Conservation (phyloP, 495 filamentous ascomycete genomes). For the Penicillium tannophilum region DNA sequence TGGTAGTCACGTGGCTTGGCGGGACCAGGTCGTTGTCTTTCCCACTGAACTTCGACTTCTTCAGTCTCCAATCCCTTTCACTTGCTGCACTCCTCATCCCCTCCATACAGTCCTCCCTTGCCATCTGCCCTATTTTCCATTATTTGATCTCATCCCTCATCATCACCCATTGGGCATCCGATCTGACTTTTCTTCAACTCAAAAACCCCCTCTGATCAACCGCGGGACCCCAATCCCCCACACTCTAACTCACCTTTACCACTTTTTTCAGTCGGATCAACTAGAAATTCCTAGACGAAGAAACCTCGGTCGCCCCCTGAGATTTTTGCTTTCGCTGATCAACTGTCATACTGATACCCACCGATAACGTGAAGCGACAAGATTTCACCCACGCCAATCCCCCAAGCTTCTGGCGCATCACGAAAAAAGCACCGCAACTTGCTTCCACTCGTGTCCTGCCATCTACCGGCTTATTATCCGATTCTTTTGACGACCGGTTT, state of each 20-base stretch:
- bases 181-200: constrained; percentile 8
- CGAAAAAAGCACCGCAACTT: neutral
- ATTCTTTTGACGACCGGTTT: neutral
- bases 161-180: constrained; percentile 12
- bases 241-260: neutral
- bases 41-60: constrained; percentile 15
- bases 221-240: constrained; percentile 3
- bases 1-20: constrained; percentile 7
- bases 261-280: neutral
- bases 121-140: constrained; percentile 10
- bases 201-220: constrained; percentile 12
- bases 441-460: neutral
- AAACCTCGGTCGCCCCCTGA: neutral
- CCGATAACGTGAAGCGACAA: constrained; percentile 1
- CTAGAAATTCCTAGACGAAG: neutral
- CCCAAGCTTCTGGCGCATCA: neutral
- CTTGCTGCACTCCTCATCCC: constrained; percentile 3
- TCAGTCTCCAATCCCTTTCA: constrained; percentile 8
- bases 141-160: constrained; percentile 7
- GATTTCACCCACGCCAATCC: constrained; percentile 1
- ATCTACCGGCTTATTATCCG: neutral
- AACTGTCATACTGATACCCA: neutral
- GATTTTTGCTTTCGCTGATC: neutral
- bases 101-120: constrained; percentile 13
- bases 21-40: constrained; percentile 10